Conservation (phyloP, 2,329 filamentous ascomycete species). For the Ophiostoma piceae region DNA sequence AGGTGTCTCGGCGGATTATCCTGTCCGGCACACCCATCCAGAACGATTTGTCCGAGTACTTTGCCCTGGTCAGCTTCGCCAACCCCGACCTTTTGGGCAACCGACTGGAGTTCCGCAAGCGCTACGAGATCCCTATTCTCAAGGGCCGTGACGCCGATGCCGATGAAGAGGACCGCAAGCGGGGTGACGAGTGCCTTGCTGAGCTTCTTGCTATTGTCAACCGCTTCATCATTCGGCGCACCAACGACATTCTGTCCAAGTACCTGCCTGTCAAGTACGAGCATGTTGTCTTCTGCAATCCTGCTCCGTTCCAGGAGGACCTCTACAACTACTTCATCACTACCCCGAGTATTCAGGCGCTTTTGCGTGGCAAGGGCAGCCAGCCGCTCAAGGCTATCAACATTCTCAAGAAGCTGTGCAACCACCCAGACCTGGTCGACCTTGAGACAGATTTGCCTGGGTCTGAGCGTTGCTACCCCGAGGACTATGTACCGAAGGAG, state of each 20-base stretch:
- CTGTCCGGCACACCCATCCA: constrained; percentile 96
- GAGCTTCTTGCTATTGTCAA: constrained; percentile 85
- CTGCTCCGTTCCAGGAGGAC: constrained; percentile 85
- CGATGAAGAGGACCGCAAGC: constrained; percentile 72
- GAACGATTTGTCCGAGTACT: constrained; percentile 98
- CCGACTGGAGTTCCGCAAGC: constrained; percentile 84
- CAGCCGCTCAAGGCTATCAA: constrained; percentile 96
- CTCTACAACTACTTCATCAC: constrained; percentile 97
- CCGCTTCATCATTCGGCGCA: constrained; percentile 96
- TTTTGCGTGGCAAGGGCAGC: constrained; percentile 88
- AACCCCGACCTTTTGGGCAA: constrained; percentile 90
- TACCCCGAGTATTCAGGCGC: constrained; percentile 86
- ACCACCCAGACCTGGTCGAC: constrained; percentile 89
- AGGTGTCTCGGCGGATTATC: constrained; percentile 87
- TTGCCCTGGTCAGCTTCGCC: constrained; percentile 90
- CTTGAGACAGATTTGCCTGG: constrained; percentile 79
- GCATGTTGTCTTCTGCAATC: constrained; percentile 95
- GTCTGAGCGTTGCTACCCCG: constrained; percentile 72
- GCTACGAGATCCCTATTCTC: constrained; percentile 87
- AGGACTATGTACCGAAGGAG: constrained; percentile 85
- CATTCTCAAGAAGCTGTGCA: constrained; percentile 96
- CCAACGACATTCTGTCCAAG: constrained; percentile 96
- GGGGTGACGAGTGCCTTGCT: constrained; percentile 73
- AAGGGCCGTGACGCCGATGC: constrained; percentile 87
- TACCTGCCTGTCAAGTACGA: constrained; percentile 98